Conservation (phyloP, 495 filamentous ascomycete species). For the Aspergillus carlsbadensis region DNA sequence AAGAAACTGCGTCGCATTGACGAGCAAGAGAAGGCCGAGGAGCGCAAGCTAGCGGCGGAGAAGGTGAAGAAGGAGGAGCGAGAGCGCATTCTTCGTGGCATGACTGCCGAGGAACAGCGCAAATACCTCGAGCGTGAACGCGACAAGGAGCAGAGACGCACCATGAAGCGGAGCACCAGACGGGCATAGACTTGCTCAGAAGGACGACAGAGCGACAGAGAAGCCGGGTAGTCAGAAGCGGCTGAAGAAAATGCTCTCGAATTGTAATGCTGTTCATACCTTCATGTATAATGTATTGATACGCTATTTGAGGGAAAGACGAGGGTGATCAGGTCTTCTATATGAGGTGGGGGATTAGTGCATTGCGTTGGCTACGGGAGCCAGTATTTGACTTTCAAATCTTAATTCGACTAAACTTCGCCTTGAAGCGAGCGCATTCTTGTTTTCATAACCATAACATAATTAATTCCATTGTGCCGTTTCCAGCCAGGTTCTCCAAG, state of each 20-base stretch:
- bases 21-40: slow-evolving; percentile 94
- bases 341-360: not conserved
- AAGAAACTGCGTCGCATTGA: slow-evolving; percentile 75
- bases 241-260: slow-evolving; percentile 17
- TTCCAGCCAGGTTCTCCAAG: not conserved
- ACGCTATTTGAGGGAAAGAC: slow-evolving; percentile 16
- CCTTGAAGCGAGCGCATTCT: not conserved
- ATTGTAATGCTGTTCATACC: slow-evolving; percentile 18
- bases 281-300: slow-evolving; percentile 31
- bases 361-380: not conserved
- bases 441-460: too few relatives aligned
- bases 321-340: not conserved
- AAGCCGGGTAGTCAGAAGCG: not conserved
- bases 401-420: not conserved
- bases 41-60: slow-evolving; percentile 73
- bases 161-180: slow-evolving; percentile 65
- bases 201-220: not conserved
- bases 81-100: slow-evolving; percentile 74
- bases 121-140: slow-evolving; percentile 91
- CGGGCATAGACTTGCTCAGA: slow-evolving; percentile 30
- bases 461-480: not conserved
- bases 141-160: slow-evolving; percentile 75
- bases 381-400: not conserved
- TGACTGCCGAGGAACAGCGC: slow-evolving; percentile 92
- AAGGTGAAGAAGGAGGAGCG: slow-evolving; percentile 89